A percentile compares a stretch with the other conserved stretches of the same genome.
Evolutionary conservation across 306 rosid species (phyloP).

Genomic region (Quercus aquifolioides): DNA sequence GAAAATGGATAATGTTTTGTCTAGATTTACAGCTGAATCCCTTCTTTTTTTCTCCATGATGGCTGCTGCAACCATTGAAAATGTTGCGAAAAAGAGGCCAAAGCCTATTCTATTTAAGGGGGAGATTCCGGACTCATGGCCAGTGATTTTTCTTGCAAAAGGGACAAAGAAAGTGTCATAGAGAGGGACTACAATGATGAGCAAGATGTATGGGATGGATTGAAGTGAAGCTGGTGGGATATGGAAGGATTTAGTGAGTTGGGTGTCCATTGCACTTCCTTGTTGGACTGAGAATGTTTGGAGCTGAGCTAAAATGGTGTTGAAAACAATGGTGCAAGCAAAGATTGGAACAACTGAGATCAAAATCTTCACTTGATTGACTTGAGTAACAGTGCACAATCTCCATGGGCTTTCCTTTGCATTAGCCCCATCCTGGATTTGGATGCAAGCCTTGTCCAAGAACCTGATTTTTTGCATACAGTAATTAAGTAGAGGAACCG

Average conservation of each 20-base stretch:
- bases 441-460: slow-evolving; percentile 87
- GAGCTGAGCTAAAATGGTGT: slow-evolving; percentile 94
- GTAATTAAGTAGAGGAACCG: not conserved
- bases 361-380: slow-evolving; percentile 72
- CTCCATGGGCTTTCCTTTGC: slow-evolving; percentile 78
- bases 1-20: slow-evolving; percentile 63
- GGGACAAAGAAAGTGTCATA: slow-evolving; percentile 85
- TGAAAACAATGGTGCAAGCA: slow-evolving; percentile 94
- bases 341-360: slow-evolving; percentile 81
- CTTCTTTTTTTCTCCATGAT: slow-evolving; percentile 74
- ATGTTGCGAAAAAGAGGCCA: slow-evolving; percentile 80
- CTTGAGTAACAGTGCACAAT: slow-evolving; percentile 67
- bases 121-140: slow-evolving; percentile 80
- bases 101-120: slow-evolving; percentile 75
- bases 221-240: slow-evolving; percentile 97
- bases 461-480: slow-evolving; percentile 41
- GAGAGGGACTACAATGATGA: slow-evolving; percentile 71
- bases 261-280: slow-evolving; percentile 81
- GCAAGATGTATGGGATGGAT: slow-evolving; percentile 84
- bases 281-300: slow-evolving; percentile 98
- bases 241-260: slow-evolving; percentile 52
- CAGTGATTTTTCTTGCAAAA: slow-evolving; percentile 65
- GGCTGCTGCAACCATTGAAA: slow-evolving; percentile 94
- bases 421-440: slow-evolving; percentile 35
- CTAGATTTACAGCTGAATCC: slow-evolving; percentile 43